Base-by-base conservation (phyloP, 2,329 filamentous ascomycete genomes). In the Cladosporium sp. region DNA sequence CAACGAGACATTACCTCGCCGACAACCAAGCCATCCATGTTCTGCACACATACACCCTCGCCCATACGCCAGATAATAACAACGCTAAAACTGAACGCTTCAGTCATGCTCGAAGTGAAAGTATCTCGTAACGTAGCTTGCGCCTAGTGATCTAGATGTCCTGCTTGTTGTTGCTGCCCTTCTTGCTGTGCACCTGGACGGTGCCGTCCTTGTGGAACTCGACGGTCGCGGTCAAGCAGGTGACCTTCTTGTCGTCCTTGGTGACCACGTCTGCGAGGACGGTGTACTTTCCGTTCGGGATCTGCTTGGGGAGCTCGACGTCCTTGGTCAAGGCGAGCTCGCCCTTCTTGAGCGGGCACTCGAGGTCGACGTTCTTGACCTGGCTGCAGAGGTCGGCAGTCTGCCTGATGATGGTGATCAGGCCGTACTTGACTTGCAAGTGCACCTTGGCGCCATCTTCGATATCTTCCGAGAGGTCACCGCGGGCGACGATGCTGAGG, bases 211-310 rank as follows among this genome's bases (percentile, higher is more conserved):
- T 78, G 65, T 79, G 80, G 76, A 95, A 94, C 54, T 80, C 76
- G 66, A 95, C 87, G 7, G 83, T 86, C 26, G 93, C 93, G 65
- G 90, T 89, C 75, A 99, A 84, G 81, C 95, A 99, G 67, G 93
- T 96, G 70, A 99, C 90, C 75, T 88, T 88, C 70, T 88, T 83
- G 61, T 96, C 88, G 62, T 96, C 88, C 68, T 83, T 84, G 71
- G 87, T 92, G 80, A 87, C 90, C 59, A 96, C 94, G 76, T 98
- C 92, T 51, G 94, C 95, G 47, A 89, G 81, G 41, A 99, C 95
- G 21, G 86, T 91, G 85, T 97, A 99, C 75, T 88, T 93, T 77
- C 93, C 95, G 67, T 92, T 91, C 77, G 94, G 94, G 71, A 98
- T 95, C 80, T 96, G 87, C 72, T 84, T 87, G 63, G 95, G 95